Evolutionary conservation across 805 yeast species (phyloP), one percentile per base, ranked within the genome.

Genomic region (Candida parachauliodes): DNA sequence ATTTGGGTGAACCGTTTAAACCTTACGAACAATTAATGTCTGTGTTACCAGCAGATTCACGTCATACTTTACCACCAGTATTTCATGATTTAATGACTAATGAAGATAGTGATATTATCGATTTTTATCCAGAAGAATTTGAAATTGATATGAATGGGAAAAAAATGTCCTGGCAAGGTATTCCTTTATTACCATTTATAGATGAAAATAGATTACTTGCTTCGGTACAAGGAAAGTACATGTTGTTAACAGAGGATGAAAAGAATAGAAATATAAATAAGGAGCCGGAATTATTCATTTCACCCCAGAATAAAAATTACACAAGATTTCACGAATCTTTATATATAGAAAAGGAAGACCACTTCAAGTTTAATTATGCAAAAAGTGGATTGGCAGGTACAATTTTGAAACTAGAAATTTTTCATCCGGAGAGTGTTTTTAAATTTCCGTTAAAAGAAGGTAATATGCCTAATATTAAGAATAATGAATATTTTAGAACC

Each of bases 1-100:
- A 70, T 8, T 52, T 57, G 28, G 96, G 96, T 6, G 68, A 70
- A 39, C 97, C 98, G 9, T 88, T 89, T 62, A 62, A 79, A 46
- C 98, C 98, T 1, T 89, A 72, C 61, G 98, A 89, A 55, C 98
- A 89, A 60, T 71, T 89, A 50, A 88, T 88, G 96, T 81, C 94
- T 55, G 97, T 89, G 19, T 64, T 89, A 48, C 98, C 98, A 1
- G 96, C 96, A 4, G 95, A 93, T 2, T 86, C 95, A 0, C 86
- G 88, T 3, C 93, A 87, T 54, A 82, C 82, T 5, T 66, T 89
- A 26, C 98, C 98, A 0, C 80, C 76, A 36, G 77, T 84, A 4
- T 86, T 89, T 60, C 72, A 88, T 42, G 82, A 84, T 1, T 63
- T 89, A 50, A 89, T 89, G 98, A 76, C 79, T 7, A 77, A 81